Conservation (phyloP, 148 eudicot species). For the Vaccinium corymbosum region DNA sequence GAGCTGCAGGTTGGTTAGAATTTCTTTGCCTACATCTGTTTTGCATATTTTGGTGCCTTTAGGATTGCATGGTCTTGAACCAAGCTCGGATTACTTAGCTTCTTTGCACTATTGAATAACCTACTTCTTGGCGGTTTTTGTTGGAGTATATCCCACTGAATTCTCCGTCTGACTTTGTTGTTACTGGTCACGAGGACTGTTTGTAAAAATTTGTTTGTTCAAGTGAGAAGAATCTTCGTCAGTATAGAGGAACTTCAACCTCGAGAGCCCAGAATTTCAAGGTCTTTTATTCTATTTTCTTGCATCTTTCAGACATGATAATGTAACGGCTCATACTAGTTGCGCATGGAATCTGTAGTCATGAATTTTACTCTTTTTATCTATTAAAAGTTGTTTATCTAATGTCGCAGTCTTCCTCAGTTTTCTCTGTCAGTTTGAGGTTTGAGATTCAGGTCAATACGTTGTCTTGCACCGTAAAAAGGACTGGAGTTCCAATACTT, state of each 20-base stretch:
- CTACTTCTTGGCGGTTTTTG: neutral
- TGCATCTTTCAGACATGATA: neutral
- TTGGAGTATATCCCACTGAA: neutral
- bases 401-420: neutral
- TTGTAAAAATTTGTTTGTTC: too few species aligned
- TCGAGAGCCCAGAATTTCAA: neutral
- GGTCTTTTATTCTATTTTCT: neutral
- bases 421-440: neutral
- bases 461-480: neutral
- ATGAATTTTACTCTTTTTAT: neutral
- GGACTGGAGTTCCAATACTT: neutral
- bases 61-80: neutral
- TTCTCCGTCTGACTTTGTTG: neutral
- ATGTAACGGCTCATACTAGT: neutral
- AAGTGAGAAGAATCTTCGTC: neutral
- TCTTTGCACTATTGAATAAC: neutral
- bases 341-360: neutral
- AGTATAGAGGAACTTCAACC: too few species aligned
- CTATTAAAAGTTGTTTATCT: neutral
- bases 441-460: neutral
- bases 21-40: neutral
- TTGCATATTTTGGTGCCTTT: neutral
- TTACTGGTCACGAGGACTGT: too few species aligned
- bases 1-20: constrained; percentile 82
- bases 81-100: neutral